Evolutionary conservation across 495 filamentous ascomycete genomes (phyloP).

Genomic region (Trichoderma reesei): DNA sequence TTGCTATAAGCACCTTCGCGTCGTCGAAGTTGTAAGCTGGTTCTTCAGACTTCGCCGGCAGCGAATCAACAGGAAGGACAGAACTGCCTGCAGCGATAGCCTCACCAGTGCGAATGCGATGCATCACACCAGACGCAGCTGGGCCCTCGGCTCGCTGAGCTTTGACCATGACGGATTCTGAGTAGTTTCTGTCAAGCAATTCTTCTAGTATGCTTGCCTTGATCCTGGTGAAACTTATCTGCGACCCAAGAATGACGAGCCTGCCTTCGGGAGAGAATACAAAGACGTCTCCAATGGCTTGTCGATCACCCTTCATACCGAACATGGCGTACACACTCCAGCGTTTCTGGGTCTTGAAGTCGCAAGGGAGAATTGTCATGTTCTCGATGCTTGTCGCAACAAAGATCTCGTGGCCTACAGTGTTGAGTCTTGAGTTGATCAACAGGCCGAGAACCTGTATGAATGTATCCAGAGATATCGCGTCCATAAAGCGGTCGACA

Average conservation of each 20-base stretch:
- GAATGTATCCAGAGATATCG: constrained; percentile 24
- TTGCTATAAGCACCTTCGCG: constrained; percentile 14
- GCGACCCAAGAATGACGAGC: constrained; percentile 15
- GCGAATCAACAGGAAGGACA: background rate
- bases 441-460: constrained; percentile 29
- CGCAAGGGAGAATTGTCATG: constrained; percentile 17
- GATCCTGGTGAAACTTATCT: constrained; percentile 17
- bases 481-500: constrained; percentile 16
- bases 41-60: background rate
- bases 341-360: constrained; percentile 13
- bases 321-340: constrained; percentile 25
- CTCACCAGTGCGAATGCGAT: background rate
- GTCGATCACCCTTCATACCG: constrained; percentile 11
- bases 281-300: constrained; percentile 23
- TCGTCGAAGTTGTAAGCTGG: background rate
- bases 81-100: background rate
- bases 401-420: constrained; percentile 20
- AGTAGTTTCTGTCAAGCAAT: background rate
- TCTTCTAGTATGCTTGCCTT: background rate
- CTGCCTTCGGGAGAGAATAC: constrained; percentile 18
- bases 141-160: background rate
- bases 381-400: constrained; percentile 17
- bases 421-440: constrained; percentile 19
- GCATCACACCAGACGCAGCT: background rate
- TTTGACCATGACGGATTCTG: background rate